phyloP scores from a whole-genome alignment of 2,329 filamentous ascomycete genomes.

The Talaromyces sp. region DNA sequence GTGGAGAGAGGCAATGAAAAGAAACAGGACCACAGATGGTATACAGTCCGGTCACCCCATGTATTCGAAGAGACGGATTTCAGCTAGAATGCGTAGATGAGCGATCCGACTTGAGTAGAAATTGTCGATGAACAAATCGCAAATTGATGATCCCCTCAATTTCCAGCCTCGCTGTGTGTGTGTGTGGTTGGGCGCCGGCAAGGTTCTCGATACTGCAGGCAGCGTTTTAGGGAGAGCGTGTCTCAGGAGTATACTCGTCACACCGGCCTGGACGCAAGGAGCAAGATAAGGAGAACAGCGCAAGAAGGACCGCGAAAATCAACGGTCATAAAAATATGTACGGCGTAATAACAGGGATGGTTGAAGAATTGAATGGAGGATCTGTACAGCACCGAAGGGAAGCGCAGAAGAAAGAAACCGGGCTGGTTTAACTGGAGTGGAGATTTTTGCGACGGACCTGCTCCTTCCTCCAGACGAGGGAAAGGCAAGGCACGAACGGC shows the following conservation, averaged over 20 bases:
- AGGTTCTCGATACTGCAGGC: slow-evolving; percentile 4
- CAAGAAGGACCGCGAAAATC: not conserved
- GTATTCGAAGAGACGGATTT: slow-evolving; percentile 1
- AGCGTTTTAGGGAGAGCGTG: not conserved
- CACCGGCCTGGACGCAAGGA: not conserved
- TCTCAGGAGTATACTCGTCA: slow-evolving; percentile 3
- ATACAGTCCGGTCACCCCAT: slow-evolving; percentile 9
- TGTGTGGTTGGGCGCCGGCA: slow-evolving; percentile 4
- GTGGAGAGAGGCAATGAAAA: not conserved
- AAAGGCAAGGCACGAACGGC: not conserved
- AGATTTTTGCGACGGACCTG: slow-evolving; percentile 4
- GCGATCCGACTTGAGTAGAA: not conserved
- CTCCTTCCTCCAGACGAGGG: slow-evolving; percentile 1
- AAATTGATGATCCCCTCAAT: not conserved
- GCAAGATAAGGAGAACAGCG: not conserved
- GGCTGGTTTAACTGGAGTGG: not conserved
- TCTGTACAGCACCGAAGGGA: not conserved
- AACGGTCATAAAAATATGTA: not conserved
- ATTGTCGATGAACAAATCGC: not conserved
- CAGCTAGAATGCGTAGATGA: not conserved
- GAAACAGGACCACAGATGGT: not conserved
- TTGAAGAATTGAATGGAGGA: not conserved
- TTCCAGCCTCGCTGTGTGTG: not conserved
- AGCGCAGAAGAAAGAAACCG: not conserved
- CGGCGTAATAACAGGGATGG: not conserved